Base-by-base conservation (phyloP, 2,329 filamentous ascomycete species). In the Mariannaea elegans region DNA sequence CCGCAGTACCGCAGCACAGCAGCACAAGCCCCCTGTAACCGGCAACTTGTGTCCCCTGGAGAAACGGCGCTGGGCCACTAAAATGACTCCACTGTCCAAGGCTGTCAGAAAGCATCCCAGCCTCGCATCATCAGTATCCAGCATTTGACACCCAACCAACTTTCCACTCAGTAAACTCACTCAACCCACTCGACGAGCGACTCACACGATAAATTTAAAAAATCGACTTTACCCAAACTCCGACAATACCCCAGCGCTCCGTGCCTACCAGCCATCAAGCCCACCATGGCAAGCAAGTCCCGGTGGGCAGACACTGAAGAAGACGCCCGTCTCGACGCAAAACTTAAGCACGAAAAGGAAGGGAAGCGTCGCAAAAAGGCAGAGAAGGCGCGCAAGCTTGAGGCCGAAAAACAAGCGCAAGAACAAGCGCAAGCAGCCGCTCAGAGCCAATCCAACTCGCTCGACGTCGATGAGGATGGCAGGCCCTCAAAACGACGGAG, bases 221-320 rank as follows among this genome's bases (percentile, higher is more conserved):
- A 31, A 18, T 2, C n/a, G 19, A 10, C 9, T 7, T 27, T 23
- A 13, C 21, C 6, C 9, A 27, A 4, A n/a, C 4, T 4, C 21
- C 21, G 18, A 19, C 18, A 23, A 21, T 31, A 7, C 19, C 8
- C 13, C 34, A n/a, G n/a, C n/a, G n/a, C n/a, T n/a, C n/a, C n/a
- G n/a, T n/a, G n/a, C n/a, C n/a, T n/a, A n/a, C n/a, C n/a, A n/a
- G n/a, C n/a, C n/a, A n/a, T n/a, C n/a, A n/a, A n/a, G n/a, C n/a
- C n/a, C n/a, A 66, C 56, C 45, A 91, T 90, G 87, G 82, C 87
- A 46, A 81, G 81, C 53, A 88, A 87, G 73, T 97, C 94, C 49
- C 88, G 94, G 77, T 99, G 95, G 95, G 92, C 91, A 65, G 87
- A 93, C 71, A 88, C 90, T 44, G 91, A 92, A 68, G 92, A 93